phyloP scores from a whole-genome alignment of 1,284 basidiomycete genomes.

The Prillingera fragicola region DNA sequence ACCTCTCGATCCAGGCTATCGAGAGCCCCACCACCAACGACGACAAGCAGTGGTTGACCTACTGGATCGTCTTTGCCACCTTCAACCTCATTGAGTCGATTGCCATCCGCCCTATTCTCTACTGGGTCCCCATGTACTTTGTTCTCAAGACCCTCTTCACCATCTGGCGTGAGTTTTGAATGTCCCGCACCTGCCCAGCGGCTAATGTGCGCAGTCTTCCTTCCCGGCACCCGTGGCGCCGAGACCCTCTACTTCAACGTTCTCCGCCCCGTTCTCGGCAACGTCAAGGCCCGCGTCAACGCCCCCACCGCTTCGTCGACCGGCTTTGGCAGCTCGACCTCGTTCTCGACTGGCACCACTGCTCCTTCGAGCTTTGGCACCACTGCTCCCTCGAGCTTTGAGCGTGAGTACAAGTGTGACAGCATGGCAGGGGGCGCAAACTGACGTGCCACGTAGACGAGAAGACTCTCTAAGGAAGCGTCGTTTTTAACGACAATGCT shows the following conservation, averaged over 20 bases:
- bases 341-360: conserved; percentile 14
- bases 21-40: conserved; percentile 48
- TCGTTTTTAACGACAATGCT: neutral
- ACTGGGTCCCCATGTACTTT: conserved; percentile 63
- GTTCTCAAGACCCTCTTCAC: conserved; percentile 82
- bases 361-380: conserved; percentile 5
- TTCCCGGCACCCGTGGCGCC: conserved; percentile 58
- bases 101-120: conserved; percentile 44
- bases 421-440: neutral
- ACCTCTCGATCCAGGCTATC: conserved; percentile 49
- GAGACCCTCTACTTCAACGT: conserved; percentile 62
- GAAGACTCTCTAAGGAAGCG: conserved; percentile 35
- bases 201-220: conserved; percentile 33
- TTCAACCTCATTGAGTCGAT: conserved; percentile 48
- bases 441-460: conserved; percentile 24
- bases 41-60: conserved; percentile 51
- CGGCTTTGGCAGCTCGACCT: neutral
- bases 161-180: conserved; percentile 57
- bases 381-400: conserved; percentile 39
- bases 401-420: conserved; percentile 27
- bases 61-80: conserved; percentile 48
- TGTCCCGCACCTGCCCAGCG: neutral
- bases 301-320: neutral
- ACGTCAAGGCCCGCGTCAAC: conserved; percentile 10
- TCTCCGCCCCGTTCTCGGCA: conserved; percentile 64